Evolutionary conservation across 345 rosid species (phyloP).

Genomic region (Trapa bicornis): DNA sequence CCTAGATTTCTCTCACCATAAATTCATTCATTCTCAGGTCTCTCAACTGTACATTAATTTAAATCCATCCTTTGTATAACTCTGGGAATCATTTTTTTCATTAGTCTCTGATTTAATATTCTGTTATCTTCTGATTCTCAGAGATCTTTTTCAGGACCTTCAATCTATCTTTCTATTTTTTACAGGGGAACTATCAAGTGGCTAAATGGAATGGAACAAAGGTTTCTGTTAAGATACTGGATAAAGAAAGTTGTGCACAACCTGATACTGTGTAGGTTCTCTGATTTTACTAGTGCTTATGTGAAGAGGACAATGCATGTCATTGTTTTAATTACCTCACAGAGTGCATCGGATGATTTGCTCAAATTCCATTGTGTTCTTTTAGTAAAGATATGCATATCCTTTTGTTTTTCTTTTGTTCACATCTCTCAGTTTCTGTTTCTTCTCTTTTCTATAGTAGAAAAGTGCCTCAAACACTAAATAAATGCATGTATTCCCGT

Average conservation of each 20-base stretch:
- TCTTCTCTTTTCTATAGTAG: neutral
- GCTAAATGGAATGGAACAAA: constrained; percentile 99
- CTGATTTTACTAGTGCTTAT: constrained; percentile 6
- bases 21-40: neutral
- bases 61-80: neutral
- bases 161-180: neutral
- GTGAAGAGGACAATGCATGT: neutral
- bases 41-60: neutral
- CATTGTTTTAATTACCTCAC: neutral
- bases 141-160: neutral
- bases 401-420: neutral
- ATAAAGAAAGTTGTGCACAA: constrained; percentile 54
- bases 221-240: constrained; percentile 84
- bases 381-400: neutral
- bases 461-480: neutral
- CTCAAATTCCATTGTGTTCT: neutral
- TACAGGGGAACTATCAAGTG: constrained; percentile 86
- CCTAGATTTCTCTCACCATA: neutral
- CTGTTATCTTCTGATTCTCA: neutral
- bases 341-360: neutral
- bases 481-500: neutral
- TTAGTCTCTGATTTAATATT: neutral
- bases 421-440: neutral
- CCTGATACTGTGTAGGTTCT: constrained; percentile 56
- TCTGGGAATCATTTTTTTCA: neutral